These are phyloP conservation scores for Penicillium maclennaniae DNA, from an alignment of 495 filamentous ascomycete genomes.

Conservation along the genomic window DNA sequence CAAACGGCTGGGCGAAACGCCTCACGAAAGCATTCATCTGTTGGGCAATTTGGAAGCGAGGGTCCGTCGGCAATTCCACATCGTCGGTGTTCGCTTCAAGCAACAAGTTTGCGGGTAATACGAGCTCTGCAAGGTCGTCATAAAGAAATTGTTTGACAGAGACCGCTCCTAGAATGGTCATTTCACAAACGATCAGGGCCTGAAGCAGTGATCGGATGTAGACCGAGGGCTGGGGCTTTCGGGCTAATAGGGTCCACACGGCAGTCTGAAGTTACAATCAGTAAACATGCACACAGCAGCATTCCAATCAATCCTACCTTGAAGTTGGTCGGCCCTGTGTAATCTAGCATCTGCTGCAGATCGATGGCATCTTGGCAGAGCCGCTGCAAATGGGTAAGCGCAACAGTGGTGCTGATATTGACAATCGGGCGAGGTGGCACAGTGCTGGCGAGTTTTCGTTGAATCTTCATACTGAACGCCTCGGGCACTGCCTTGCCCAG, in stretches of 20 bases:
- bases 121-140: slow-evolving; percentile 71
- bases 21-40: slow-evolving; percentile 78
- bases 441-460: slow-evolving; percentile 83
- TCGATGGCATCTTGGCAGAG: slow-evolving; percentile 72
- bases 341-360: slow-evolving; percentile 63
- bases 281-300: slow-evolving; percentile 6
- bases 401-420: slow-evolving; percentile 65
- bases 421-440: slow-evolving; percentile 91
- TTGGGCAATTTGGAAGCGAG: slow-evolving; percentile 69
- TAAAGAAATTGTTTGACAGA: slow-evolving; percentile 72
- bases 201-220: slow-evolving; percentile 83
- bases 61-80: slow-evolving; percentile 72
- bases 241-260: slow-evolving; percentile 67
- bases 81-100: slow-evolving; percentile 69
- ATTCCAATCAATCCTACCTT: slow-evolving; percentile 24
- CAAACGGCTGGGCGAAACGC: slow-evolving; percentile 69
- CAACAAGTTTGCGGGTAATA: slow-evolving; percentile 66
- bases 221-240: slow-evolving; percentile 75
- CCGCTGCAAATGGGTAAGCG: slow-evolving; percentile 62
- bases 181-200: slow-evolving; percentile 67
- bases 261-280: slow-evolving; percentile 40
- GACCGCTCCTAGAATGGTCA: slow-evolving; percentile 59
- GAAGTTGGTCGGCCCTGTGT: slow-evolving; percentile 63
- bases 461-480: slow-evolving; percentile 86
- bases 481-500: slow-evolving; percentile 66